A percentile compares a stretch with the other conserved stretches of the same genome.
Conservation (phyloP, 306 rosid genomes). For the Gynostemma pentaphyllum region DNA sequence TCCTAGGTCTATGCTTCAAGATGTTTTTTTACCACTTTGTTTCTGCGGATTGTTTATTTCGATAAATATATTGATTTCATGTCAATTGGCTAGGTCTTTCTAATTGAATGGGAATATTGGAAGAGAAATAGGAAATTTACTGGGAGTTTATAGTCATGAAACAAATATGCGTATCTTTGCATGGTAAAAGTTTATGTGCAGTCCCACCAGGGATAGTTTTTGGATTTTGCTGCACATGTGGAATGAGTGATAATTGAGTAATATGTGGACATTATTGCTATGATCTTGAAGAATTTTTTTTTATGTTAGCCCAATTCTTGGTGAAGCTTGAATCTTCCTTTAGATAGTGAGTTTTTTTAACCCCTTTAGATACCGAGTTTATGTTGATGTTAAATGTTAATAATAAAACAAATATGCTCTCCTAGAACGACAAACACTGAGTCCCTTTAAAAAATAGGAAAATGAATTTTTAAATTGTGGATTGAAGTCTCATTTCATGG, state of each 20-base stretch:
- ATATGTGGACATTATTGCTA: background rate
- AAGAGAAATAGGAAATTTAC: background rate
- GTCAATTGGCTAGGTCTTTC: background rate
- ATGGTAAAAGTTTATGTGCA: background rate
- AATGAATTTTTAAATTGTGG: background rate
- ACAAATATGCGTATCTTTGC: background rate
- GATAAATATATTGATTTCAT: background rate
- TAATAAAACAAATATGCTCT: no score
- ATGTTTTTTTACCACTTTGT: background rate
- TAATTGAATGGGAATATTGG: background rate
- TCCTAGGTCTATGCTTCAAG: background rate
- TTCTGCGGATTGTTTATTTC: background rate
- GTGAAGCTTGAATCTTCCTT: background rate
- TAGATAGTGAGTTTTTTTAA: background rate
- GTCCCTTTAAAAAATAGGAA: background rate
- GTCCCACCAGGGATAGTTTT: background rate
- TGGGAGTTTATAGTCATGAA: background rate
- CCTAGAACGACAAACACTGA: background rate
- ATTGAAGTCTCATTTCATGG: background rate
- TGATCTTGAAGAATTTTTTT: slow-evolving; percentile 2
- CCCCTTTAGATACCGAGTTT: no score
- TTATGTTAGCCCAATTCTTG: background rate
- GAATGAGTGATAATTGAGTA: background rate
- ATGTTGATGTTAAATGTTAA: no score
- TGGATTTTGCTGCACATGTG: background rate